Evolutionary conservation across 176 grass and related monocot species (phyloP), one percentile per base, ranked within the genome.

Genomic region (Phoenix dactylifera): DNA sequence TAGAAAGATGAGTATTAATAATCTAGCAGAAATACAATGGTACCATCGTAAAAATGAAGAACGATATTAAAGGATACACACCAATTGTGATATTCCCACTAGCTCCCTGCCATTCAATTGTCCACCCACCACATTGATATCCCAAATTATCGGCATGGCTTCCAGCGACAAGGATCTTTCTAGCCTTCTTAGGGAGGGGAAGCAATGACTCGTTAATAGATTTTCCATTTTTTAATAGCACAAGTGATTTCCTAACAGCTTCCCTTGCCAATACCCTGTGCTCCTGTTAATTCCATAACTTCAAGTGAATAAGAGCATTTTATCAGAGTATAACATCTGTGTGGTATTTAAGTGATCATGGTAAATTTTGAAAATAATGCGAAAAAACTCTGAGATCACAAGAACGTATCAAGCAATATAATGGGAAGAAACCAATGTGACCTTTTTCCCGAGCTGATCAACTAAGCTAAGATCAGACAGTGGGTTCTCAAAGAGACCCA

Each of bases 41-140:
- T 3, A 44, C 35, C 35, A 78, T 22, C 50, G 4, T 3, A 54
- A 73, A 51, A 39, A 53, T 48, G 4, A 70, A 63, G 50, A 54
- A 66, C 22, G 22, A 69, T 49, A 64, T 24, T 57, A 24, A 69
- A 71, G 23, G 58, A 6, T 16, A 68, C 77, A 15, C 79, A 96
- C 91, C 91, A 18, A 62, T 64, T 65, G 91, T 96, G 70, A 96
- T 96, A 71, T 96, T 28, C 66, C 91, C 86, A 52, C 80, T 96
- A 49, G 16, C 77, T 49, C 86, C 91, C 60, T 82, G 85, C 91
- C 91, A 96, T 63, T 96, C 29, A 77, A 96, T 90, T 51, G 91
- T 90, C 91, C 91, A 96, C 16, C 91, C 91, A 66, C 91, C 91
- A 85, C 91, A 96, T 57, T 96, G 91, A 66, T 96, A 96, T 51